A percentile compares a stretch with the other conserved stretches of the same genome.
Evolutionary conservation across 2,329 filamentous ascomycete species (phyloP).

Genomic region (Sporothrix humicola): DNA sequence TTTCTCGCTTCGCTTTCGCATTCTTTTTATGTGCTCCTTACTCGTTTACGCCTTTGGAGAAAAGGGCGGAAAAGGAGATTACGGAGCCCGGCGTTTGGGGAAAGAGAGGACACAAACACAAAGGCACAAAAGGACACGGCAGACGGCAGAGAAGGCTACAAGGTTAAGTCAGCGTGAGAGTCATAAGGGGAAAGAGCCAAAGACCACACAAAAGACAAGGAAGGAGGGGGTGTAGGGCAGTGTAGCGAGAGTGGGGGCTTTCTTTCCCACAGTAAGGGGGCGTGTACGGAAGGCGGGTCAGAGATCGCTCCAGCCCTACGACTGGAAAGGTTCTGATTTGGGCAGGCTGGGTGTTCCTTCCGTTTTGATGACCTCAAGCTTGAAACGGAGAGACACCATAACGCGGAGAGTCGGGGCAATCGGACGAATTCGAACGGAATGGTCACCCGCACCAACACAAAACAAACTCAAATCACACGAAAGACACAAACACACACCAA

Average conservation of each 20-base stretch:
- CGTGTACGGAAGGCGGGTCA: conserved; percentile 15
- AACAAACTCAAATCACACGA: not conserved
- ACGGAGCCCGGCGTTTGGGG: conserved; percentile 15
- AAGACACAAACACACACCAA: not conserved
- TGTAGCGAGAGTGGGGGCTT: conserved; percentile 20
- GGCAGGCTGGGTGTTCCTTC: not conserved
- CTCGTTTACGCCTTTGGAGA: not conserved
- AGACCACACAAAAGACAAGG: not conserved
- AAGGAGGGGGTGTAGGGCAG: conserved; percentile 13
- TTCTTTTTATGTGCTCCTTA: not conserved
- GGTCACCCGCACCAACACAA: not conserved
- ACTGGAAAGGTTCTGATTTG: not conserved
- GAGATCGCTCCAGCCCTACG: conserved; percentile 28
- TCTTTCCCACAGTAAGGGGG: not conserved
- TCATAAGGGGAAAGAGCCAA: not conserved
- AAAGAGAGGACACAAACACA: not conserved
- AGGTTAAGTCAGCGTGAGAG: conserved; percentile 7
- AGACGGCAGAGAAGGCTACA: conserved; percentile 18
- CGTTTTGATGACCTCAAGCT: conserved; percentile 3
- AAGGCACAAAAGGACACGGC: not conserved
- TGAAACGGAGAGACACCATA: not conserved
- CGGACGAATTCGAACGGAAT: conserved; percentile 18
- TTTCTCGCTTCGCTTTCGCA: not conserved
- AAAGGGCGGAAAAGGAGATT: conserved; percentile 13
- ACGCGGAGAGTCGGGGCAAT: conserved; percentile 23